Percentiles rank a stretch among this genome's conserved stretches.
Evolutionary conservation across 345 rosid species (phyloP).

Genomic region (Clarkia xantiana): DNA sequence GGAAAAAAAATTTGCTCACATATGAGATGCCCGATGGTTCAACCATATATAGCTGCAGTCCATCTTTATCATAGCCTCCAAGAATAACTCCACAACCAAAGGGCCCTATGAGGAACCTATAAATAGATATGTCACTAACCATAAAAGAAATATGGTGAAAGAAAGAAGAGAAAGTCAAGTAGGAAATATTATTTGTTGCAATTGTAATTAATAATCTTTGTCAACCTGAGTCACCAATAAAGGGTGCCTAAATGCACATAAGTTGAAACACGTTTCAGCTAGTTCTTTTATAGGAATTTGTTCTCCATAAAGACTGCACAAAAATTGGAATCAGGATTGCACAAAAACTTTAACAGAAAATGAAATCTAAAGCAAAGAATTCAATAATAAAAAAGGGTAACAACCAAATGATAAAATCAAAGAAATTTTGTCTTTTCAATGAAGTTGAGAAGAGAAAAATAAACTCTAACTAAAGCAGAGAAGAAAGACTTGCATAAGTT

Average conservation of each 20-base stretch:
- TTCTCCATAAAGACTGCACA: constrained; percentile 76
- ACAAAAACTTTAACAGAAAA: too few species aligned
- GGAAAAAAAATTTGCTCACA: constrained; percentile 36
- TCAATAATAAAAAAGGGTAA: too few species aligned
- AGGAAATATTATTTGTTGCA: too few species aligned
- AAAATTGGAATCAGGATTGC: background rate
- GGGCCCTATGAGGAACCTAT: constrained; percentile 36
- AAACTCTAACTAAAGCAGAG: too few species aligned
- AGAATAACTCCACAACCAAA: constrained; percentile 95
- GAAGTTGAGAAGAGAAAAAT: too few species aligned
- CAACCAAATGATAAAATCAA: too few species aligned
- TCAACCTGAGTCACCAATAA: constrained; percentile 99
- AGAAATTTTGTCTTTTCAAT: too few species aligned
- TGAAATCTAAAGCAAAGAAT: too few species aligned
- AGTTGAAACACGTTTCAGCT: constrained; percentile 86
- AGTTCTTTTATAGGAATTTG: constrained; percentile 87
- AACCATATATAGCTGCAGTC: constrained; percentile 84
- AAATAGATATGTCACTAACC: background rate
- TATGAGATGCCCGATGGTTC: constrained; percentile 96
- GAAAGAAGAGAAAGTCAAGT: too few species aligned
- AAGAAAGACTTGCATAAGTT: too few species aligned
- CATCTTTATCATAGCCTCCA: constrained; percentile 97
- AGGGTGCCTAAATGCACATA: constrained; percentile 93
- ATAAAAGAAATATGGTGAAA: too few species aligned
- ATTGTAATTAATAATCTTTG: background rate